These are phyloP conservation scores for Saccharomyces hybrid DNA, from an alignment of 1,139 yeast species.

Conservation along the genomic window DNA sequence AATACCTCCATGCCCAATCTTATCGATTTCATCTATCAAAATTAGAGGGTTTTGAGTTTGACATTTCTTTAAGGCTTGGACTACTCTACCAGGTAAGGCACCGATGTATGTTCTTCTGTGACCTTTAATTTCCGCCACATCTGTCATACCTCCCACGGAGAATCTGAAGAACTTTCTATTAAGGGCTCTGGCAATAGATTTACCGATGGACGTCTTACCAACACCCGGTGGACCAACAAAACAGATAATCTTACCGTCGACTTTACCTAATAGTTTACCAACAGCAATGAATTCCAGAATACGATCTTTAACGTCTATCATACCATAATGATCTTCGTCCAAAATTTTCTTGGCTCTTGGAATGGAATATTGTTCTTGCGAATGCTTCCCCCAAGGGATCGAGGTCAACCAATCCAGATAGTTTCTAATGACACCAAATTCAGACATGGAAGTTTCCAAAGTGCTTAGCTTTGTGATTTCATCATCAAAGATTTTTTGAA, in stretches of 20 bases:
- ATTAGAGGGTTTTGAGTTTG: slow-evolving; percentile 88
- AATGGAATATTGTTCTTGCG: slow-evolving; percentile 74
- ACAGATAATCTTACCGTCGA: slow-evolving; percentile 89
- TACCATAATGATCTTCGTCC: slow-evolving; percentile 76
- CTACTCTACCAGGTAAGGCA: slow-evolving; percentile 89
- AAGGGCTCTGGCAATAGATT: slow-evolving; percentile 83
- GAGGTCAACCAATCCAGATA: slow-evolving; percentile 92
- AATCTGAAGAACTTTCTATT: slow-evolving; percentile 82
- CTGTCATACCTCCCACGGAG: slow-evolving; percentile 94
- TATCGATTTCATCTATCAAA: slow-evolving; percentile 91
- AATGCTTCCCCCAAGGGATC: slow-evolving; percentile 87
- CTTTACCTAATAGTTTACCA: slow-evolving; percentile 77
- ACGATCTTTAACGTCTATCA: slow-evolving; percentile 73
- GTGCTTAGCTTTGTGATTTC: slow-evolving; percentile 73
- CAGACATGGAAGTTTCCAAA: slow-evolving; percentile 67
- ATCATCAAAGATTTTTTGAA: slow-evolving; percentile 75
- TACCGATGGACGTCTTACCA: slow-evolving; percentile 94
- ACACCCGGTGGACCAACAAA: slow-evolving; percentile 99
- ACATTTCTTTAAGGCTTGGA: slow-evolving; percentile 81
- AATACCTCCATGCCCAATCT: slow-evolving; percentile 52
- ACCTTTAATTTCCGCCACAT: slow-evolving; percentile 94
- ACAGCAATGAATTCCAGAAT: slow-evolving; percentile 74
- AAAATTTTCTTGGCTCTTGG: slow-evolving; percentile 60
- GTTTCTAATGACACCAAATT: slow-evolving; percentile 78
- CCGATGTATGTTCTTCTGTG: slow-evolving; percentile 96